Evolutionary conservation across 139 green algal species (phyloP).

Genomic region (Edaphochlamys debaryana): DNA sequence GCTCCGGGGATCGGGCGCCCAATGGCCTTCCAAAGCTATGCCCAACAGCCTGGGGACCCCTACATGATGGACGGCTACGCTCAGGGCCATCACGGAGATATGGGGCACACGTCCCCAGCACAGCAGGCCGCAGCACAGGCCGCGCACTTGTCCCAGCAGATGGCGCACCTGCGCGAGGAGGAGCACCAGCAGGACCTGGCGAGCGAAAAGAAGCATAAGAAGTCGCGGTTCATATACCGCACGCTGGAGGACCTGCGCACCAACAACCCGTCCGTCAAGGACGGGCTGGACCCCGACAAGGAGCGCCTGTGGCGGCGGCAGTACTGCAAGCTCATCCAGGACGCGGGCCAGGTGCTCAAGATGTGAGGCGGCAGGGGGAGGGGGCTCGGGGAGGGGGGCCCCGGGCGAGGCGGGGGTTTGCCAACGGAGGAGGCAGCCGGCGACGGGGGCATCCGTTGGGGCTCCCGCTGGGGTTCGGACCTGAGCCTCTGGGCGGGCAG

Average conservation of each 20-base stretch:
- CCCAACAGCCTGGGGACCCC: too few relatives aligned
- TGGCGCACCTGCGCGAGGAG: slow-evolving; percentile 9
- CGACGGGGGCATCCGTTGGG: too few relatives aligned
- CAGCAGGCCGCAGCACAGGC: too few relatives aligned
- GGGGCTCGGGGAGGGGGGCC: not conserved
- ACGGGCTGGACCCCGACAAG: slow-evolving; percentile 52
- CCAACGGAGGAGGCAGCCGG: too few relatives aligned
- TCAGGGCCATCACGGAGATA: too few relatives aligned
- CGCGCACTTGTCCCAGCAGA: slow-evolving; percentile 25
- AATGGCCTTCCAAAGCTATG: too few relatives aligned
- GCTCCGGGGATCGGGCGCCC: too few relatives aligned
- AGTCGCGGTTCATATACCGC: not conserved
- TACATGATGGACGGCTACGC: too few relatives aligned
- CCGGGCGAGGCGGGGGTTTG: not conserved
- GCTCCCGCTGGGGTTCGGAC: too few relatives aligned
- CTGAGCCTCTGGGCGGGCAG: too few relatives aligned
- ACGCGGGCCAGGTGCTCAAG: slow-evolving; percentile 47
- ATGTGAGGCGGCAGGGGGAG: slow-evolving; percentile 45
- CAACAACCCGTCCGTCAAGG: slow-evolving; percentile 33
- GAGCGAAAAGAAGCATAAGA: not conserved
- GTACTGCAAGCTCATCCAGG: slow-evolving; percentile 54
- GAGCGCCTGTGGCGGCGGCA: slow-evolving; percentile 42
- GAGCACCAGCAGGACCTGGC: slow-evolving; percentile 33
- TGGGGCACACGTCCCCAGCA: too few relatives aligned
- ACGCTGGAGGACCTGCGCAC: slow-evolving; percentile 7